phyloP scores from a whole-genome alignment of 148 eudicot genomes.

The Linanthus parryae region DNA sequence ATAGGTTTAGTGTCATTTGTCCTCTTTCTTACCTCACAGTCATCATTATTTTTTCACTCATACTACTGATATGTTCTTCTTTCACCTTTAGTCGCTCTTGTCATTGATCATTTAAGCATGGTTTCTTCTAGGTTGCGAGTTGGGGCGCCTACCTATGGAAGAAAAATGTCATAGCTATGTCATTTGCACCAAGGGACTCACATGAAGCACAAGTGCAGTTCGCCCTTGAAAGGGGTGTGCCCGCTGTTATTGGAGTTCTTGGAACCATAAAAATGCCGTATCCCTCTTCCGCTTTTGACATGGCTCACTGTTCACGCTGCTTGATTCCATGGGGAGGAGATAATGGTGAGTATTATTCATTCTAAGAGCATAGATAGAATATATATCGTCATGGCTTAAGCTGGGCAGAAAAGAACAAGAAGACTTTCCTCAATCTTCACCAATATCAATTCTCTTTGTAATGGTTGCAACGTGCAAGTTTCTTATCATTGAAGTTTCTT shows the following conservation, averaged over 20 bases:
- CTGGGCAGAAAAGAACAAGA: too few relatives aligned
- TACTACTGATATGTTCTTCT: background rate
- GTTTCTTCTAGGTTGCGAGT: slow-evolving; percentile 54
- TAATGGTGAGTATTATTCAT: slow-evolving; percentile 35
- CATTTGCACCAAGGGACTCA: slow-evolving; percentile 74
- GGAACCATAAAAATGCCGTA: slow-evolving; percentile 67
- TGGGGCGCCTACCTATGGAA: slow-evolving; percentile 86
- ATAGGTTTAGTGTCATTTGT: background rate
- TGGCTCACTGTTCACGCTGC: slow-evolving; percentile 83
- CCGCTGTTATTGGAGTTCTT: slow-evolving; percentile 72
- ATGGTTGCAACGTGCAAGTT: too few relatives aligned
- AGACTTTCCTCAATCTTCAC: too few relatives aligned
- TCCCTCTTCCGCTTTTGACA: slow-evolving; percentile 70
- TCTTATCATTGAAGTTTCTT: slow-evolving; percentile 2
- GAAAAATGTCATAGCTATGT: slow-evolving; percentile 73
- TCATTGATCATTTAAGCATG: background rate
- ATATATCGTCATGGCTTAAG: too few relatives aligned
- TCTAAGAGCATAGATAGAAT: slow-evolving; percentile 51
- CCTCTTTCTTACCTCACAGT: background rate
- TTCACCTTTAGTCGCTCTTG: background rate
- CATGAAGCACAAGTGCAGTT: slow-evolving; percentile 80
- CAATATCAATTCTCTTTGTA: too few relatives aligned
- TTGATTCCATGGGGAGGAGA: slow-evolving; percentile 70
- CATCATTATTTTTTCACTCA: background rate
- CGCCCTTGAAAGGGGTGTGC: slow-evolving; percentile 80